Evolutionary conservation across 352 stramenopile species (phyloP), one percentile per base, ranked within the genome.

Genomic region (Pythium brachiatum): DNA sequence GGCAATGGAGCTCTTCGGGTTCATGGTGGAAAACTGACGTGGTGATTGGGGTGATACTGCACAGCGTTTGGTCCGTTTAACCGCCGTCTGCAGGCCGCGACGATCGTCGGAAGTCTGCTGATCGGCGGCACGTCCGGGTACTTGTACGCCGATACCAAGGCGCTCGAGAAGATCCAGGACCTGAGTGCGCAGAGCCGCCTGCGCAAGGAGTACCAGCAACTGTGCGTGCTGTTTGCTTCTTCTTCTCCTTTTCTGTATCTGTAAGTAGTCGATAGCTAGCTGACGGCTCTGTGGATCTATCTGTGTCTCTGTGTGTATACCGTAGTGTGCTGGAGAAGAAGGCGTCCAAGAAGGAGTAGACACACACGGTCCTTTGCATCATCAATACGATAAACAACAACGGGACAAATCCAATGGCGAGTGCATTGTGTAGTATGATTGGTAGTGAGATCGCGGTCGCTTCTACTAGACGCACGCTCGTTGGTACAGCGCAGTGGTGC

Each of bases 131-230:
- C 75, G 23, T 62, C 66, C 2, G 84, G 84, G 6, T 94, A 83
- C 60, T 66, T 94, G 36, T 89, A 87, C 52, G 84, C 81, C 2
- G 84, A 94, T 64, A 78, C 70, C 23, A 88, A 85, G 63, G 69
- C 84, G n/a, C 73, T 94, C 18, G 76, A 80, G 43, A 74, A 81
- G 26, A 82, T 94, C 48, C 65, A 90, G 47, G 82, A 94, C 55
- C 72, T 94, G 39, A 94, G 84, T 48, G 84, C 84, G 47, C 83
- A 78, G 32, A 92, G 82, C 62, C 78, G 72, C 1, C 64, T 94
- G 59, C 81, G 85, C 67, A 92, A 94, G 59, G 76, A 94, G 50
- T 86, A 89, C 71, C 81, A 90, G 66, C 83, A 94, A 59, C 73
- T 92, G 82, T 92, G 54, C 55, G 75, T 72, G 38, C 1, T 46